A percentile compares a stretch with the other conserved stretches of the same genome.
Conservation (phyloP, 2,329 filamentous ascomycete species). For the Lasiodiplodia sp. region DNA sequence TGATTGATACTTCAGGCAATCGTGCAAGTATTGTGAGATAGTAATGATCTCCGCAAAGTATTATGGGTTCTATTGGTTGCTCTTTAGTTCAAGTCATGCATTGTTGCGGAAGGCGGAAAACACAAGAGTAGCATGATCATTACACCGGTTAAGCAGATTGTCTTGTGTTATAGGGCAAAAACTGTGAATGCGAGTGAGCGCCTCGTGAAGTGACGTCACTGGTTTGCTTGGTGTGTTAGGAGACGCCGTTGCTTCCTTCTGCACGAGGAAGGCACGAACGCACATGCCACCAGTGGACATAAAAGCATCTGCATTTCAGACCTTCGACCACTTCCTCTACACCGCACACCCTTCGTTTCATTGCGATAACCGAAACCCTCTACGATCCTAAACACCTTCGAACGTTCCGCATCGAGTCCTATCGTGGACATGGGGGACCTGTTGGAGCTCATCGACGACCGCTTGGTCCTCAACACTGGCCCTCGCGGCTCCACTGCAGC, state of each 20-base stretch:
- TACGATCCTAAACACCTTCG: background rate
- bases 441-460: background rate
- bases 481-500: background rate
- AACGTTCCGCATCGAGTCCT: background rate
- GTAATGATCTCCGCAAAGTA: no score
- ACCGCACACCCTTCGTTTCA: background rate
- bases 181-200: background rate
- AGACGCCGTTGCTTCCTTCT: background rate
- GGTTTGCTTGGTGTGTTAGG: background rate
- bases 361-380: background rate
- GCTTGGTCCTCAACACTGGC: conserved; percentile 16
- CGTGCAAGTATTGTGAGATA: no score
- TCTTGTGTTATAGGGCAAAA: background rate
- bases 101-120: background rate
- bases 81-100: background rate
- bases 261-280: background rate
- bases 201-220: background rate
- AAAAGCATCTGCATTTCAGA: background rate
- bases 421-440: background rate
- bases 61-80: background rate
- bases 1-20: no score
- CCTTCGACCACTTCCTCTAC: background rate
- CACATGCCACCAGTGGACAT: background rate
- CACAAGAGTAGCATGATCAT: background rate
- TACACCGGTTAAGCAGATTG: background rate